A percentile compares a stretch with the other conserved stretches of the same genome.
Conservation (phyloP, 2,329 filamentous ascomycete species). For the Thielaviopsis euricoi region DNA sequence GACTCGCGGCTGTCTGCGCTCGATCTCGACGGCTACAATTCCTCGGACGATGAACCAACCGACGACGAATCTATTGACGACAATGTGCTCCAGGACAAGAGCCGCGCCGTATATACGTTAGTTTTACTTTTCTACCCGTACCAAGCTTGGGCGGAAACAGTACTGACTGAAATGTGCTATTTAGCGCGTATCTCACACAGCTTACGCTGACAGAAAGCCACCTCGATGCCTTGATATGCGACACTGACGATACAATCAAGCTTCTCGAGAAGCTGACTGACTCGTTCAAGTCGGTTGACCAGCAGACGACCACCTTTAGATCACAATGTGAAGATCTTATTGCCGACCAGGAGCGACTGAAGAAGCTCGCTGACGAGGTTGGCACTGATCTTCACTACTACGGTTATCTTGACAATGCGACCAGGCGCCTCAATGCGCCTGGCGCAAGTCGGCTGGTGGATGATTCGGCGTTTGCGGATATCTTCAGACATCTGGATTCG, state of each 20-base stretch:
- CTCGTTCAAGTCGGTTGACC: slow-evolving; percentile 75
- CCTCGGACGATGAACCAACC: slow-evolving; percentile 3
- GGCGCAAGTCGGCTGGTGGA: slow-evolving; percentile 76
- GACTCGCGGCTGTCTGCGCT: slow-evolving; percentile 6
- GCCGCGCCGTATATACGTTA: slow-evolving; percentile 29
- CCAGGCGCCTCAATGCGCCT: slow-evolving; percentile 76
- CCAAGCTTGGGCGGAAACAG: not conserved
- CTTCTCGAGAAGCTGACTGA: slow-evolving; percentile 64
- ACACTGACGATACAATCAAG: slow-evolving; percentile 59
- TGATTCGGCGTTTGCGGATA: slow-evolving; percentile 70
- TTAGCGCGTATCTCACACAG: slow-evolving; percentile 63
- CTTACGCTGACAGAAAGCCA: slow-evolving; percentile 67
- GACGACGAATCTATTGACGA: slow-evolving; percentile 33
- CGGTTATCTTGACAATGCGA: slow-evolving; percentile 80
- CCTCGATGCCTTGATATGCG: slow-evolving; percentile 59
- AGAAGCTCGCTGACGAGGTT: slow-evolving; percentile 66
- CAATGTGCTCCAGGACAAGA: slow-evolving; percentile 37
- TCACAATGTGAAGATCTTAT: slow-evolving; percentile 81
- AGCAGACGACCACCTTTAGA: slow-evolving; percentile 85
- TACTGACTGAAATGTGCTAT: not conserved
- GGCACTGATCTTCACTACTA: slow-evolving; percentile 90
- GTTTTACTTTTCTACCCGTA: slow-evolving; percentile 17
- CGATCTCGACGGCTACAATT: slow-evolving; percentile 4
- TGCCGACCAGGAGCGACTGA: slow-evolving; percentile 62
- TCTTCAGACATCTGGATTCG: slow-evolving; percentile 72